A percentile compares a stretch with the other conserved stretches of the same genome.
phyloP scores from a whole-genome alignment of 2,329 filamentous ascomycete species.

The Metarhizium anisopliae region DNA sequence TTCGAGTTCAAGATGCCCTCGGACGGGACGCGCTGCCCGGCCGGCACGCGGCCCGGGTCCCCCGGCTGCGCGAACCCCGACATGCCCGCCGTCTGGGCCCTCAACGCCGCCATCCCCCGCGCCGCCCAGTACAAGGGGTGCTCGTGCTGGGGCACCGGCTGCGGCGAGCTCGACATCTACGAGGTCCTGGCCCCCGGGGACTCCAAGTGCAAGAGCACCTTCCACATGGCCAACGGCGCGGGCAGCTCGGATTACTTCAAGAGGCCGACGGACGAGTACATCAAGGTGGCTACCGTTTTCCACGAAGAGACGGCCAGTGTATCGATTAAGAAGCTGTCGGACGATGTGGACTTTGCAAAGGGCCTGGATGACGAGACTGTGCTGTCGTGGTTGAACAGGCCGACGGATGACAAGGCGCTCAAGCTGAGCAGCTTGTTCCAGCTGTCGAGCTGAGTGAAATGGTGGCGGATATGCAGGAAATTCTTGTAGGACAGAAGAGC shows the following conservation, averaged over 20 bases:
- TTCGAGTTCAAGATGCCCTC: slow-evolving; percentile 66
- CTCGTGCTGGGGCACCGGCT: slow-evolving; percentile 61
- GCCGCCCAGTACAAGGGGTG: slow-evolving; percentile 62
- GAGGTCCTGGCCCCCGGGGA: slow-evolving; percentile 61
- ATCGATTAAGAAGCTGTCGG: slow-evolving; percentile 45
- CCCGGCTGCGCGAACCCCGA: slow-evolving; percentile 42
- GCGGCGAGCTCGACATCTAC: slow-evolving; percentile 69
- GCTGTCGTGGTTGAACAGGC: slow-evolving; percentile 21
- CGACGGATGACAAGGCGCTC: slow-evolving; percentile 1
- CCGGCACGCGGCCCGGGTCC: not conserved
- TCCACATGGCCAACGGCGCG: slow-evolving; percentile 54
- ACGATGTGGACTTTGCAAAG: slow-evolving; percentile 24
- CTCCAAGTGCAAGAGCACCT: slow-evolving; percentile 58
- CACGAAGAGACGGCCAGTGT: slow-evolving; percentile 39
- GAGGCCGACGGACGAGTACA: slow-evolving; percentile 48
- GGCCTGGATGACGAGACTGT: slow-evolving; percentile 30
- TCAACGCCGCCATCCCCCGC: slow-evolving; percentile 65
- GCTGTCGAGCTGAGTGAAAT: not conserved
- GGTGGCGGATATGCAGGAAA: not conserved
- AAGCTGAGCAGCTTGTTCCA: slow-evolving; percentile 17
- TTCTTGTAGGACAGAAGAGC: not conserved
- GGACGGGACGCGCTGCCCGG: slow-evolving; percentile 37
- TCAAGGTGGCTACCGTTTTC: slow-evolving; percentile 59
- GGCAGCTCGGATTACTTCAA: slow-evolving; percentile 65
- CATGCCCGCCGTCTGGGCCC: slow-evolving; percentile 67